Percentiles rank a stretch among this genome's conserved stretches.
Evolutionary conservation across 2,329 filamentous ascomycete genomes (phyloP).

Genomic region (Aureobasidium sp.): DNA sequence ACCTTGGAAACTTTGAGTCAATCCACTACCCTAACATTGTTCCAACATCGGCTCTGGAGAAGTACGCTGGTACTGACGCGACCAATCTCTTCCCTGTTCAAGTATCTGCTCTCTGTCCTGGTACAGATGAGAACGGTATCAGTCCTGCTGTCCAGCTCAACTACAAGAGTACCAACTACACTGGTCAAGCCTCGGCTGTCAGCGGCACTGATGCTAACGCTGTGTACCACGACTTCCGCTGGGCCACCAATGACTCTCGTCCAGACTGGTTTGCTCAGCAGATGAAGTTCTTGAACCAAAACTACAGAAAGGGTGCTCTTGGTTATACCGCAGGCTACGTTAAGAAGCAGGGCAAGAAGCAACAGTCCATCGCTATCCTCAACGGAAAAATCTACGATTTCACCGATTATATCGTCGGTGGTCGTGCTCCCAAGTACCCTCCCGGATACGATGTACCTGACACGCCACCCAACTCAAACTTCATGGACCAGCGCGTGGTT

Average conservation of each 20-base stretch:
- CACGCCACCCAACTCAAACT: slow-evolving; percentile 49
- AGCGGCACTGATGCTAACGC: slow-evolving; percentile 61
- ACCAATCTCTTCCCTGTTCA: slow-evolving; percentile 86
- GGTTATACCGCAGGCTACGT: slow-evolving; percentile 77
- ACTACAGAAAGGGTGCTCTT: slow-evolving; percentile 78
- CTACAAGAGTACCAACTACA: slow-evolving; percentile 69
- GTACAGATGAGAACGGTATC: slow-evolving; percentile 57
- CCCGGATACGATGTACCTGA: slow-evolving; percentile 41
- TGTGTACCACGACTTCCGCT: slow-evolving; percentile 87
- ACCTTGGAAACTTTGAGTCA: slow-evolving; percentile 64
- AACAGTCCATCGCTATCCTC: slow-evolving; percentile 67
- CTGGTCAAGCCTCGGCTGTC: slow-evolving; percentile 57
- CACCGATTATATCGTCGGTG: slow-evolving; percentile 71
- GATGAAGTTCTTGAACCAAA: slow-evolving; percentile 65
- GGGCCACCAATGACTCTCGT: slow-evolving; percentile 69
- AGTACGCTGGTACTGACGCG: slow-evolving; percentile 83
- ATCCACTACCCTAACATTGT: slow-evolving; percentile 68
- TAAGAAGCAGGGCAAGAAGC: slow-evolving; percentile 56
- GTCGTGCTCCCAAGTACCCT: slow-evolving; percentile 54
- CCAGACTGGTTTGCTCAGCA: slow-evolving; percentile 90
- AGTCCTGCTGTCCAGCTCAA: slow-evolving; percentile 72
- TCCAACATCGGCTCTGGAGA: slow-evolving; percentile 53
- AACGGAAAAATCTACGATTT: slow-evolving; percentile 79
- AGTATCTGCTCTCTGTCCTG: slow-evolving; percentile 83
- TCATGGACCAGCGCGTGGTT: slow-evolving; percentile 70